Conservation (phyloP, 495 filamentous ascomycete genomes). For the Neurospora tetrasperma region DNA sequence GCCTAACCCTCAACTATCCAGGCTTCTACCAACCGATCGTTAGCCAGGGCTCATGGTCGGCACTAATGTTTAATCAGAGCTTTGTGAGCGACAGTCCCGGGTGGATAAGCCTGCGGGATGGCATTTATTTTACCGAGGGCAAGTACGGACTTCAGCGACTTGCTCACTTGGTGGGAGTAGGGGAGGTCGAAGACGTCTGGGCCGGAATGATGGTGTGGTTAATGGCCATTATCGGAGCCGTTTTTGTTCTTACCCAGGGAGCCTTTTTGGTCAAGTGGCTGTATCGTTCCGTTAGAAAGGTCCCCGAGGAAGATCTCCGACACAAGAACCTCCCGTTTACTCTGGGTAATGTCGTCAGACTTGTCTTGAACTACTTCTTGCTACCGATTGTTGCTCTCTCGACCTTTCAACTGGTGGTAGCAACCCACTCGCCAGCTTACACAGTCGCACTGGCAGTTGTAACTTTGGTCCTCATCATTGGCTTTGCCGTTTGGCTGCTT, state of each 20-base stretch:
- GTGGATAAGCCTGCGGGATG: constrained; percentile 60
- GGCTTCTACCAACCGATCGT: constrained; percentile 89
- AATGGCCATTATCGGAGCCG: constrained; percentile 55
- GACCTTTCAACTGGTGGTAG: constrained; percentile 83
- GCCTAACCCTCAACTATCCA: constrained; percentile 77
- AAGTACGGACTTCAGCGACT: constrained; percentile 67
- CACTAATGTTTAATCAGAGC: constrained; percentile 87
- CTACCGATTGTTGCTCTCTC: constrained; percentile 77
- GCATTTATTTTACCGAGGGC: constrained; percentile 65
- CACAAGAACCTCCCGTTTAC: constrained; percentile 92
- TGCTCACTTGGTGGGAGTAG: constrained; percentile 79
- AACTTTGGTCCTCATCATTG: constrained; percentile 58
- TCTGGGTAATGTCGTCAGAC: constrained; percentile 71
- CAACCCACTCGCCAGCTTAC: constrained; percentile 51
- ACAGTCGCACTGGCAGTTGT: constrained; percentile 64
- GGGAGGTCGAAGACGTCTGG: constrained; percentile 72
- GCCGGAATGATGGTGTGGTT: constrained; percentile 84
- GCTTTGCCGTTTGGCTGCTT: constrained; percentile 67
- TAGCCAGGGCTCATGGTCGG: constrained; percentile 77
- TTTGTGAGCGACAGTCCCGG: constrained; percentile 61
- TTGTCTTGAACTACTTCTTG: constrained; percentile 86
- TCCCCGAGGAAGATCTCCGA: constrained; percentile 77
- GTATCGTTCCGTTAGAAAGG: constrained; percentile 55
- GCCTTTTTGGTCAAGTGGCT: constrained; percentile 69
- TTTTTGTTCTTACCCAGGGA: constrained; percentile 64